Conservation (phyloP, 2,329 filamentous ascomycete genomes). For the Talaromyces sp. region DNA sequence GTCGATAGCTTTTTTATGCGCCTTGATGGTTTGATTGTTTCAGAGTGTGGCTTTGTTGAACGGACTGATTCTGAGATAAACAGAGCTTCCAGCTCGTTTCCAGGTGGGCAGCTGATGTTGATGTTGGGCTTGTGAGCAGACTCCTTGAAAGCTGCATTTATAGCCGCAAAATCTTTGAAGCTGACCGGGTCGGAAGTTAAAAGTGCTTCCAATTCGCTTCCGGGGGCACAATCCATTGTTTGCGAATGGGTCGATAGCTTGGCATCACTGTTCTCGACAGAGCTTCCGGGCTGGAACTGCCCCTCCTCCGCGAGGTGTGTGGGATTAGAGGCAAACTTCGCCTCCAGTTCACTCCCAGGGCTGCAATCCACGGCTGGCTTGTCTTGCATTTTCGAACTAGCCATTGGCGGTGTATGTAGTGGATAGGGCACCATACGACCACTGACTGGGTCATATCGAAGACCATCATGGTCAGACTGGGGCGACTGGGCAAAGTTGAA, state of each 20-base stretch:
- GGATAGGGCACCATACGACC: constrained; percentile 41
- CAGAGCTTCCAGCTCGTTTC: constrained; percentile 17
- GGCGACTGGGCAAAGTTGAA: constrained; percentile 9
- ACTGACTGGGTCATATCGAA: constrained; percentile 47
- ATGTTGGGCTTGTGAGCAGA: constrained; percentile 8
- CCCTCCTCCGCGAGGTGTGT: constrained; percentile 5
- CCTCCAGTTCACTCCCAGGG: constrained; percentile 13
- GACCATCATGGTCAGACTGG: constrained; percentile 10
- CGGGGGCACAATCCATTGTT: constrained; percentile 10
- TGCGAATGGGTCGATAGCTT: constrained; percentile 1
- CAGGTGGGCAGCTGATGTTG: constrained; percentile 13
- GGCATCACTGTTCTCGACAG: not conserved
- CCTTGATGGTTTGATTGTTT: not conserved
- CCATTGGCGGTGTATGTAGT: not conserved
- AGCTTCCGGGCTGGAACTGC: constrained; percentile 10
- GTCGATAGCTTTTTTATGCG: not conserved
- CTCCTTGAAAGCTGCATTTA: not conserved
- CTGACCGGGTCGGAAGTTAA: constrained; percentile 1
- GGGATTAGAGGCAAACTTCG: constrained; percentile 11
- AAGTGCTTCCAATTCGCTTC: constrained; percentile 9
- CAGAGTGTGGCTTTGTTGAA: not conserved
- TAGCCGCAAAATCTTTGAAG: not conserved
- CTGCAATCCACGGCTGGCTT: constrained; percentile 1
- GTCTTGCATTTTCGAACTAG: not conserved
- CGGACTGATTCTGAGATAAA: constrained; percentile 3